Percentiles rank a stretch among this genome's conserved stretches.
Conservation (phyloP, 352 stramenopile genomes). For the Phytopythium delawarense region DNA sequence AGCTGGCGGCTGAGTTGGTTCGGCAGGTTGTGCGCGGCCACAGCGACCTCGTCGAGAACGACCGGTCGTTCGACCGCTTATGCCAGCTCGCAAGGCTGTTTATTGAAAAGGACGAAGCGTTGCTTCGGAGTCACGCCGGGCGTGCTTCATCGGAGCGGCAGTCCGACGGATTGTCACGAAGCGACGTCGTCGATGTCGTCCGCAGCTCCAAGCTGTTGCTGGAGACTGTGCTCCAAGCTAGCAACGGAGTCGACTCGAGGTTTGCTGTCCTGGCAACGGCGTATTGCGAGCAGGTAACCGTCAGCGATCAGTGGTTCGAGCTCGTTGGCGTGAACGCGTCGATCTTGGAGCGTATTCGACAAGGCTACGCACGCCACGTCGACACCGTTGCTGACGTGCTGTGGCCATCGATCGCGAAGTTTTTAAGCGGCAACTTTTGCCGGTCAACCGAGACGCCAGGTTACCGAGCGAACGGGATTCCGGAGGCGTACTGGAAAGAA, state of each 20-base stretch:
- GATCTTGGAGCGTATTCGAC: constrained; percentile 26
- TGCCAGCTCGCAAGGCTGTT: constrained; percentile 37
- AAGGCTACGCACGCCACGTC: constrained; percentile 18
- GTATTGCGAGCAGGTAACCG: constrained; percentile 26
- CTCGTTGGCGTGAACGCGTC: constrained; percentile 14
- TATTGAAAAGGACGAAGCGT: constrained; percentile 26
- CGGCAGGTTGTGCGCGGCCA: constrained; percentile 31
- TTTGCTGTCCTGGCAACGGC: constrained; percentile 30
- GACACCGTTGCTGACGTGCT: constrained; percentile 24
- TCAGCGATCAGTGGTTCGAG: constrained; percentile 12
- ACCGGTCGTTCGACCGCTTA: constrained; percentile 26
- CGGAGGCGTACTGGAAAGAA: constrained; percentile 20
- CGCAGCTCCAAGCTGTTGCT: constrained; percentile 31
- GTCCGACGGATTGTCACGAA: not conserved
- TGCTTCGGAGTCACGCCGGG: constrained; percentile 8
- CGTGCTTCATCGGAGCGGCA: not conserved
- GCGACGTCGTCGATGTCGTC: constrained; percentile 13
- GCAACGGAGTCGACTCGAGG: constrained; percentile 18
- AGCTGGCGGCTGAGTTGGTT: constrained; percentile 26
- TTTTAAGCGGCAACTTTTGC: constrained; percentile 2
- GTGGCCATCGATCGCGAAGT: constrained; percentile 33
- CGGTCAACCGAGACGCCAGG: not conserved
- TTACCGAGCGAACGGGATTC: not conserved
- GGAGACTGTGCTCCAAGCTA: constrained; percentile 27
- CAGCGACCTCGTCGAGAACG: constrained; percentile 24